These are phyloP conservation scores for Barnettozyma salicaria DNA, from an alignment of 805 yeast species.

Conservation along the genomic window DNA sequence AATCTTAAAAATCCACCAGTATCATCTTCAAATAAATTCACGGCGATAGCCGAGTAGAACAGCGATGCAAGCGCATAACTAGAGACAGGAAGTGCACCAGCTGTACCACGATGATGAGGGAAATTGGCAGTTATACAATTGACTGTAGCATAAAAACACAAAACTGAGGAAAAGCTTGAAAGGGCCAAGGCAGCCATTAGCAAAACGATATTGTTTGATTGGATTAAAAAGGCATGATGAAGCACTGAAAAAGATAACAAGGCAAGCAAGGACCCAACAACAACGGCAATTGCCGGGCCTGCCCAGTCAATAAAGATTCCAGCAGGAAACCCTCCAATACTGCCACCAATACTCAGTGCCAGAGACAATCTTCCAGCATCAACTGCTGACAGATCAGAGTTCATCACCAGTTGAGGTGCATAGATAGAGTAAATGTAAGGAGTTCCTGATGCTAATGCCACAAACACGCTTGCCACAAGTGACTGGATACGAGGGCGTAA, in stretches of 20 bases:
- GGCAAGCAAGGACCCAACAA: slow-evolving; percentile 50
- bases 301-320: slow-evolving; percentile 59
- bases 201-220: slow-evolving; percentile 34
- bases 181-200: slow-evolving; percentile 44
- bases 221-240: slow-evolving; percentile 39
- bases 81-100: slow-evolving; percentile 27
- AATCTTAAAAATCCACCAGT: slow-evolving; percentile 52
- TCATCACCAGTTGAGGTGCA: slow-evolving; percentile 61
- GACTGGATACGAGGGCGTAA: slow-evolving; percentile 14
- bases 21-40: slow-evolving; percentile 44
- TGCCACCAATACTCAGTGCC: slow-evolving; percentile 56
- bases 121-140: slow-evolving; percentile 49
- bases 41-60: slow-evolving; percentile 52
- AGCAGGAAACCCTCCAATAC: slow-evolving; percentile 65
- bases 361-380: slow-evolving; percentile 62
- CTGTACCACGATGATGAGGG: slow-evolving; percentile 53
- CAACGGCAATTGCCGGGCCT: slow-evolving; percentile 50
- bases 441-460: slow-evolving; percentile 67
- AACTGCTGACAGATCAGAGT: slow-evolving; percentile 50
- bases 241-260: slow-evolving; percentile 50
- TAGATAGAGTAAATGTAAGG: slow-evolving; percentile 72
- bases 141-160: slow-evolving; percentile 54
- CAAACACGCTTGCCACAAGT: slow-evolving; percentile 29
- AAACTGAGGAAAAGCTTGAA: slow-evolving; percentile 61
- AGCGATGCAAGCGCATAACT: slow-evolving; percentile 65